These are phyloP conservation scores for Stylonectria norvegica DNA, from an alignment of 2,329 filamentous ascomycete genomes.

Conservation along the genomic window DNA sequence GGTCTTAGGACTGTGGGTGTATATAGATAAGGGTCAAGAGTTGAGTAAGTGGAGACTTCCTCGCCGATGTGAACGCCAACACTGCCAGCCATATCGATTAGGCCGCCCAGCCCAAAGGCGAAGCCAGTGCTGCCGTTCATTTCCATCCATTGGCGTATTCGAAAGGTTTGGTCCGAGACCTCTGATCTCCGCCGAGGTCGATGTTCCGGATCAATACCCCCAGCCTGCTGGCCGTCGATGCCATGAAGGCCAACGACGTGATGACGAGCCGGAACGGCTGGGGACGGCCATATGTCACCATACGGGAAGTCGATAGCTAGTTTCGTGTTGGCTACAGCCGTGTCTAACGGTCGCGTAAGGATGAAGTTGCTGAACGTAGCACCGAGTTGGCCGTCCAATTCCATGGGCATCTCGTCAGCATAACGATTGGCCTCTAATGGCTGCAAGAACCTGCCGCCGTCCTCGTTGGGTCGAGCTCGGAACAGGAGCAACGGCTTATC, in stretches of 20 bases:
- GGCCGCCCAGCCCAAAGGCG: no score
- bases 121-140: slow-evolving; percentile 42
- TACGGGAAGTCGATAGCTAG: slow-evolving; percentile 39
- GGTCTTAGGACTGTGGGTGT: slow-evolving; percentile 77
- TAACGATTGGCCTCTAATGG: slow-evolving; percentile 38
- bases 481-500: slow-evolving; percentile 69
- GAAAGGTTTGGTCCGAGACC: slow-evolving; percentile 67
- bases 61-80: slow-evolving; percentile 50
- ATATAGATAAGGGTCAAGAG: slow-evolving; percentile 71
- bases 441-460: slow-evolving; percentile 16
- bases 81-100: slow-evolving; percentile 28
- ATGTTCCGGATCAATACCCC: slow-evolving; percentile 27
- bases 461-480: slow-evolving; percentile 26
- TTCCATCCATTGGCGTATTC: slow-evolving; percentile 73
- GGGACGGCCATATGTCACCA: slow-evolving; percentile 71
- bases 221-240: slow-evolving; percentile 19
- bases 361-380: slow-evolving; percentile 65
- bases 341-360: slow-evolving; percentile 52
- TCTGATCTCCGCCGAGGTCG: slow-evolving; percentile 52
- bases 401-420: slow-evolving; percentile 52
- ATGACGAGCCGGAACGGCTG: slow-evolving; percentile 60
- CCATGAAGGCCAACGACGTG: slow-evolving; percentile 42
- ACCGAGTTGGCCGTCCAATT: slow-evolving; percentile 42
- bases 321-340: slow-evolving; percentile 34
- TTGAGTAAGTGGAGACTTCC: slow-evolving; percentile 61